phyloP scores from a whole-genome alignment of 1,284 basidiomycete species.

The Rhodotorula sp. region DNA sequence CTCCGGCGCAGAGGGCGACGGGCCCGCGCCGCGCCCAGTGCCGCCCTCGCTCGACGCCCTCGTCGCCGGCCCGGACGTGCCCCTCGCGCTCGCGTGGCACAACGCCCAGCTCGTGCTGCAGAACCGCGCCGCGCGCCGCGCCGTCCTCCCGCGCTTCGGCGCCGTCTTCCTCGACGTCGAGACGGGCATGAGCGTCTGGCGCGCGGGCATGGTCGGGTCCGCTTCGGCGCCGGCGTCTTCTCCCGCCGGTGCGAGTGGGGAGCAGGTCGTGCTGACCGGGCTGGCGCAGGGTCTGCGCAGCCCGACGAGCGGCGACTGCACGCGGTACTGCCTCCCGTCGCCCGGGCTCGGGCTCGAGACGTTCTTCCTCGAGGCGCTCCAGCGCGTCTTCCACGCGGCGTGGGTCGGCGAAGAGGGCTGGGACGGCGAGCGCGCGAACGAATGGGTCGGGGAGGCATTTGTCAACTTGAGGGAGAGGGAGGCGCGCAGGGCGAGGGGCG shows the following conservation, averaged over 20 bases:
- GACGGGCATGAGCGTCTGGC: conserved; percentile 43
- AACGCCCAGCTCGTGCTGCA: conserved; percentile 46
- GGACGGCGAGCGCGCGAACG: background rate
- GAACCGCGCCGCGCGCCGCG: conserved; percentile 40
- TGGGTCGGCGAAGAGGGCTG: conserved; percentile 16
- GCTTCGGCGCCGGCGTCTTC: background rate
- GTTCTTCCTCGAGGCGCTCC: conserved; percentile 44
- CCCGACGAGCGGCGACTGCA: conserved; percentile 41
- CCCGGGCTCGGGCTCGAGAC: conserved; percentile 45
- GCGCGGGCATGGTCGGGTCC: conserved; percentile 44
- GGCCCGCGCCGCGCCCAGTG: conserved; percentile 29
- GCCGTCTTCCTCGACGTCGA: conserved; percentile 48
- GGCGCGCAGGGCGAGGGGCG: conserved; percentile 2
- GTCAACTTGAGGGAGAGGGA: conserved; percentile 23
- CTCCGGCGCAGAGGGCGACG: conserved; percentile 22
- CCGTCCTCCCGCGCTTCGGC: conserved; percentile 40
- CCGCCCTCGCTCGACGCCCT: conserved; percentile 31
- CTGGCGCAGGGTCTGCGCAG: conserved; percentile 16
- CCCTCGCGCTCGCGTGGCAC: conserved; percentile 38
- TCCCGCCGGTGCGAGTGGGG: background rate
- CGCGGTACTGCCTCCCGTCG: conserved; percentile 45
- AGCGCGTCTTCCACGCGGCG: conserved; percentile 18
- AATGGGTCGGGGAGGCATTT: conserved; percentile 32
- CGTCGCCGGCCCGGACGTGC: conserved; percentile 16
- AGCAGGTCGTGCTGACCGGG: background rate